These are phyloP conservation scores for Bryum argenteum DNA, from an alignment of 225 moss, liverwort and hornwort species.

Conservation along the genomic window DNA sequence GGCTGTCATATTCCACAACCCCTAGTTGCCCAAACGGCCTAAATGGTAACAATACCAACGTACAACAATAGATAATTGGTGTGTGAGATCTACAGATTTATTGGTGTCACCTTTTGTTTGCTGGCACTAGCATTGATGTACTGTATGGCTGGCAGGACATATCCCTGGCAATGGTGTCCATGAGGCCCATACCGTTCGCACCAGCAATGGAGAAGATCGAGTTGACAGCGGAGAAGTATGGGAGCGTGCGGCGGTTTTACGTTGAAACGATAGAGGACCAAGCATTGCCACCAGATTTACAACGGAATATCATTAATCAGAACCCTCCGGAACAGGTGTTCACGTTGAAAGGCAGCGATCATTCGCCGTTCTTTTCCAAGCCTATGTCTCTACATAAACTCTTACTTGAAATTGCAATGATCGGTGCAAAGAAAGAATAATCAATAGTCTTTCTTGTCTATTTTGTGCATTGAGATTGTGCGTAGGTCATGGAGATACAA, in stretches of 20 bases:
- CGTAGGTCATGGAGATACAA: constrained; percentile 33
- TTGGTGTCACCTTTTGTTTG: too few relatives aligned
- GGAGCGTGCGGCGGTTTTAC: constrained; percentile 82
- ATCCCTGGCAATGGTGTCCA: constrained; percentile 83
- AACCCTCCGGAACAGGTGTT: constrained; percentile 94
- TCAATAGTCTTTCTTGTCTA: neutral
- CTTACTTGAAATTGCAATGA: constrained; percentile 78
- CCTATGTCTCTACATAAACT: constrained; percentile 88
- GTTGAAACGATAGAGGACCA: constrained; percentile 89
- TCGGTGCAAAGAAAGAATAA: constrained; percentile 46
- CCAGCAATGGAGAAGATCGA: constrained; percentile 89
- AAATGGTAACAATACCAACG: too few relatives aligned
- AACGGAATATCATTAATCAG: constrained; percentile 66
- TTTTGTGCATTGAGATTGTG: constrained; percentile 19
- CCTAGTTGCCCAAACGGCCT: too few relatives aligned
- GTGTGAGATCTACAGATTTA: too few relatives aligned
- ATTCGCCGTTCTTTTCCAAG: constrained; percentile 96
- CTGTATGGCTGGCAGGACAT: constrained; percentile 57
- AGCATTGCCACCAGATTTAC: constrained; percentile 68
- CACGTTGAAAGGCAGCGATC: constrained; percentile 87
- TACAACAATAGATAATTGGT: too few relatives aligned
- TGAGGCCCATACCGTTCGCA: constrained; percentile 88
- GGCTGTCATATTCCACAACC: too few relatives aligned
- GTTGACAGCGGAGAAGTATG: constrained; percentile 79
- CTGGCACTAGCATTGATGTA: too few relatives aligned